Evolutionary conservation across 768 basidiomycete species (phyloP).

Genomic region (Panellus pusillus): DNA sequence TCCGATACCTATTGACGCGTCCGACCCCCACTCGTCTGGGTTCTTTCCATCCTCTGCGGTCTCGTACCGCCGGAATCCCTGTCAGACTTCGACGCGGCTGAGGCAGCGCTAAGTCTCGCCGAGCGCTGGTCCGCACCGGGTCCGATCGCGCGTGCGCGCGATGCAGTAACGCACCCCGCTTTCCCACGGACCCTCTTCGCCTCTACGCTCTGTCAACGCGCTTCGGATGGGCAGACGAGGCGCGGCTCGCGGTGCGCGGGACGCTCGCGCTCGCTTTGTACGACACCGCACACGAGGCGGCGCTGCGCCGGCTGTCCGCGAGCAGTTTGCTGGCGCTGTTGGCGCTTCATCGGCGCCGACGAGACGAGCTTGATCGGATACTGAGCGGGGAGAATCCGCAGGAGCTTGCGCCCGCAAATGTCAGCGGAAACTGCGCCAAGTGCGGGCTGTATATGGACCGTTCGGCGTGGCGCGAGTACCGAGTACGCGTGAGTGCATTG

Average conservation of each 20-base stretch:
- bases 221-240: slow-evolving; percentile 16
- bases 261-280: slow-evolving; percentile 14
- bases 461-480: slow-evolving; percentile 13
- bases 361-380: slow-evolving; percentile 14
- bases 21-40: slow-evolving; percentile 4
- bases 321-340: slow-evolving; percentile 6
- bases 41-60: slow-evolving; percentile 14
- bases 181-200: slow-evolving; percentile 14
- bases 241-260: slow-evolving; percentile 3
- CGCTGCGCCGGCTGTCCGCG: slow-evolving; percentile 7
- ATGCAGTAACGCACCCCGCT: background rate
- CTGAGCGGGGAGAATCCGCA: slow-evolving; percentile 3
- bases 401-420: background rate
- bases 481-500: slow-evolving; percentile 13
- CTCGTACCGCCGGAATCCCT: background rate
- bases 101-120: slow-evolving; percentile 10
- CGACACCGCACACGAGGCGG: slow-evolving; percentile 1
- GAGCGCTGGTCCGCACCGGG: slow-evolving; percentile 16
- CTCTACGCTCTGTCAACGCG: slow-evolving; percentile 14
- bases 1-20: slow-evolving; percentile 1
- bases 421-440: slow-evolving; percentile 3
- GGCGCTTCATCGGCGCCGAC: slow-evolving; percentile 14
- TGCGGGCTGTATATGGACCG: slow-evolving; percentile 5
- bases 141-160: slow-evolving; percentile 6
- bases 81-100: slow-evolving; percentile 9